phyloP scores from a whole-genome alignment of 2,329 filamentous ascomycete species.

The Fusarium sp. region DNA sequence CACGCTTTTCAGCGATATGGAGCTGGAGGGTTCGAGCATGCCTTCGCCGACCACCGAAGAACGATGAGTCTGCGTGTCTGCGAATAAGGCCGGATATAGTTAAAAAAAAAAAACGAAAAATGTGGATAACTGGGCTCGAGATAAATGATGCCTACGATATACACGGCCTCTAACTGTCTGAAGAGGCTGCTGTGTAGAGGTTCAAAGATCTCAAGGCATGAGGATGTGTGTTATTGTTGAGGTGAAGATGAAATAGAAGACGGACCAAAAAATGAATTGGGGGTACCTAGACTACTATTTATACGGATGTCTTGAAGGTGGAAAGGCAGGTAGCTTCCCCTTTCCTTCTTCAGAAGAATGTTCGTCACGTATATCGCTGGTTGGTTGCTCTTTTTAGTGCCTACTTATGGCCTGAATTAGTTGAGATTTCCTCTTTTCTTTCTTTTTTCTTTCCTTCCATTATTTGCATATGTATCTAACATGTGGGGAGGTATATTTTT shows the following conservation, averaged over 20 bases:
- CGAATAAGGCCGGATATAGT: fast-evolving
- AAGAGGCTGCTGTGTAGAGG: neutral
- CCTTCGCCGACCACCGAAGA: neutral
- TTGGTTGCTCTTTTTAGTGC: neutral
- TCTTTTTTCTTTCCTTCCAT: neutral
- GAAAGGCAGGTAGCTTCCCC: neutral
- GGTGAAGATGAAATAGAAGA: neutral
- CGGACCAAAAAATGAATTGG: neutral
- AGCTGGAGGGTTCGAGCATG: neutral
- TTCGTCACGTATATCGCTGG: neutral
- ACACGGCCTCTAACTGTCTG: neutral
- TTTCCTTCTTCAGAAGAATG: too few species aligned
- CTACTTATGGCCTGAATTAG: neutral
- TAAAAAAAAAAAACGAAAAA: neutral
- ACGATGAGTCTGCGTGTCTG: neutral
- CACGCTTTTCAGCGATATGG: too few species aligned
- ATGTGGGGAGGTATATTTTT: neutral
- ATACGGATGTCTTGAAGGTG: too few species aligned
- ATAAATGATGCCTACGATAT: neutral
- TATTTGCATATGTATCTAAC: neutral
- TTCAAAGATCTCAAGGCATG: neutral
- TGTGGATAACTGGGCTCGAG: fast-evolving
- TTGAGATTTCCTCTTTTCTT: neutral
- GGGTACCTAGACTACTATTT: neutral
- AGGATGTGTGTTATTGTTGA: neutral